phyloP scores from a whole-genome alignment of 768 basidiomycete genomes.

The Podaxis sp. region DNA sequence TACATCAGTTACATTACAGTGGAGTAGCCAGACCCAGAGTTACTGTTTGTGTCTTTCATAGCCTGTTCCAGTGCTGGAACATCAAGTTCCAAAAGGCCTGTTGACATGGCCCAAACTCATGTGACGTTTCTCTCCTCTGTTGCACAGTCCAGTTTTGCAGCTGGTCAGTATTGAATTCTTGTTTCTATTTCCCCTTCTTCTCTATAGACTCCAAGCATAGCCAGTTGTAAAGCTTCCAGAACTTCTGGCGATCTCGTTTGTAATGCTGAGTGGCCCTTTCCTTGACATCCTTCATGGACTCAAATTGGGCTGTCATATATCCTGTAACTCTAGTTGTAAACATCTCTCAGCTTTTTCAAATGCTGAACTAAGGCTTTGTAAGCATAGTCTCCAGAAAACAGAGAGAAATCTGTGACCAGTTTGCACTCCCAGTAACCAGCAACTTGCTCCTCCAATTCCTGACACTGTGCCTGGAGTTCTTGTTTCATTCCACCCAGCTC shows the following conservation, averaged over 20 bases:
- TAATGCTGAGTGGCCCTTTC: constrained; percentile 37
- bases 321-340: constrained; percentile 28
- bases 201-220: constrained; percentile 12
- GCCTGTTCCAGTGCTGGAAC: constrained; percentile 32
- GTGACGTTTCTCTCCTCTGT: constrained; percentile 7
- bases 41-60: not conserved
- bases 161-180: constrained; percentile 7
- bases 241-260: constrained; percentile 52
- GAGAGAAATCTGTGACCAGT: not conserved
- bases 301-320: constrained; percentile 43
- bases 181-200: constrained; percentile 13
- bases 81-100: constrained; percentile 29
- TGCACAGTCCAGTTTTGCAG: constrained; percentile 9
- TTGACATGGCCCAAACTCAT: constrained; percentile 17
- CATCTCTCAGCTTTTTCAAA: constrained; percentile 4
- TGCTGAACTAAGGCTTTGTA: constrained; percentile 6
- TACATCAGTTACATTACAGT: not conserved
- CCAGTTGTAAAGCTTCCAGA: constrained; percentile 46
- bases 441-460: constrained; percentile 23
- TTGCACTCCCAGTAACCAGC: constrained; percentile 2
- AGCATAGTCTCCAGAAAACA: not conserved
- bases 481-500: constrained; percentile 22
- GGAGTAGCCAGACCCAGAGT: not conserved
- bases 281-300: constrained; percentile 42
- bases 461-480: constrained; percentile 25